Conservation (phyloP, 768 basidiomycete genomes). For the Clathrus columnatus region DNA sequence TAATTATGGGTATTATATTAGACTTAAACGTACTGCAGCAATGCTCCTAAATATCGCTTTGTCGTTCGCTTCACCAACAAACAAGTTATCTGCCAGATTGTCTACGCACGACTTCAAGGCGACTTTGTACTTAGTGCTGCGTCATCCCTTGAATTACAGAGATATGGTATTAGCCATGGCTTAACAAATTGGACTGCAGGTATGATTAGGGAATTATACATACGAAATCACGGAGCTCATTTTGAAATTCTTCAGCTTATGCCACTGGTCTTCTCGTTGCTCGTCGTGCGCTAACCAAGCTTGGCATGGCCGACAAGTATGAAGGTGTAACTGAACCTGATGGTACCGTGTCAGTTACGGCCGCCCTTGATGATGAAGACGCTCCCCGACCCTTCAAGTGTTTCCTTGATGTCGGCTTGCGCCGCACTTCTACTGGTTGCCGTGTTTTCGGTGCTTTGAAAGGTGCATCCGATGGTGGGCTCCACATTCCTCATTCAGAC, state of each 20-base stretch:
- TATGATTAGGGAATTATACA: constrained; percentile 24
- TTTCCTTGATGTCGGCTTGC: constrained; percentile 97
- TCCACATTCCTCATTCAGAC: constrained; percentile 95
- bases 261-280: constrained; percentile 94
- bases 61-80: constrained; percentile 99
- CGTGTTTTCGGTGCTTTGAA: constrained; percentile 98
- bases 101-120: constrained; percentile 96
- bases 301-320: constrained; percentile 97
- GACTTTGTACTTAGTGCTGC: constrained; percentile 90
- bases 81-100: constrained; percentile 89
- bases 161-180: constrained; percentile 96
- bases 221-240: background rate
- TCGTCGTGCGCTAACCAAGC: constrained; percentile 89
- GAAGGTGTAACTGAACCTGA: constrained; percentile 89
- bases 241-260: constrained; percentile 52
- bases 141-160: constrained; percentile 82
- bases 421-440: constrained; percentile 93
- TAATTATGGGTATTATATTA: background rate
- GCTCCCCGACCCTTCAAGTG: constrained; percentile 98
- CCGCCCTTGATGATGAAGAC: constrained; percentile 82
- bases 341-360: constrained; percentile 76
- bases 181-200: constrained; percentile 98
- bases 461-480: constrained; percentile 95
- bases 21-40: constrained; percentile 35
- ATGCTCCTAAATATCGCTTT: constrained; percentile 95